Percentiles rank a stretch among this genome's conserved stretches.
These are phyloP conservation scores for Colletotrichum costaricense DNA, from an alignment of 2,329 filamentous ascomycete species.

Conservation along the genomic window DNA sequence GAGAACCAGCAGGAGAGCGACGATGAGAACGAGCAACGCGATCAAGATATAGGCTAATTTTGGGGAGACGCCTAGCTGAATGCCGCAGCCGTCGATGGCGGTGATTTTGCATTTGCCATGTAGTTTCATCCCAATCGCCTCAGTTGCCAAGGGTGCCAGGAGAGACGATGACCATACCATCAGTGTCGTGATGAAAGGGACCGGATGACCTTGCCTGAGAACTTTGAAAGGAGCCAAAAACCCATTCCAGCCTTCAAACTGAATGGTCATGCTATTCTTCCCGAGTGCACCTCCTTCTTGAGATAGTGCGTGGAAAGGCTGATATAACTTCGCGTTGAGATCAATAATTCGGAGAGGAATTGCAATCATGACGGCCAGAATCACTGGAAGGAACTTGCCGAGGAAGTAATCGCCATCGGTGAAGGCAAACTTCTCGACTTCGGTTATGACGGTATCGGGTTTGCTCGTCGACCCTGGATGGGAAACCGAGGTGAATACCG, in stretches of 20 bases:
- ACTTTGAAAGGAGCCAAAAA: slow-evolving; percentile 48
- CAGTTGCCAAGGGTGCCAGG: slow-evolving; percentile 52
- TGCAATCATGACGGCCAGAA: slow-evolving; percentile 51
- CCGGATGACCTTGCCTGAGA: slow-evolving; percentile 47
- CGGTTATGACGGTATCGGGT: slow-evolving; percentile 32
- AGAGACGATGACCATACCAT: slow-evolving; percentile 48
- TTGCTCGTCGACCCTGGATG: slow-evolving; percentile 14
- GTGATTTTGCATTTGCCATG: slow-evolving; percentile 46
- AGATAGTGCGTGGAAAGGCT: slow-evolving; percentile 56
- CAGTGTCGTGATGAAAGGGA: slow-evolving; percentile 51
- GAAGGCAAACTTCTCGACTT: slow-evolving; percentile 40
- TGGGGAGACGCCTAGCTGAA: slow-evolving; percentile 48
- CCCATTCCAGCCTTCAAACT: slow-evolving; percentile 51
- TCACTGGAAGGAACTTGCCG: slow-evolving; percentile 54
- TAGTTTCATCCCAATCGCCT: slow-evolving; percentile 52
- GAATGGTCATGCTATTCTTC: slow-evolving; percentile 53
- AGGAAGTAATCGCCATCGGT: slow-evolving; percentile 48
- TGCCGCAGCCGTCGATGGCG: slow-evolving; percentile 45
- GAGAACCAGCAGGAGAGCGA: slow-evolving; percentile 45
- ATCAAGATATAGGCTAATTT: slow-evolving; percentile 45
- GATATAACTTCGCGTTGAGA: slow-evolving; percentile 52
- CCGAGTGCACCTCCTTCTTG: slow-evolving; percentile 50
- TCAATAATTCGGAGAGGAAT: slow-evolving; percentile 54
- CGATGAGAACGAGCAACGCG: slow-evolving; percentile 44
- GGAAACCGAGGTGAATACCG: slow-evolving; percentile 39